These are phyloP conservation scores for Aegilops sharonensis DNA, from an alignment of 176 grass and related monocot species.

Conservation along the genomic window DNA sequence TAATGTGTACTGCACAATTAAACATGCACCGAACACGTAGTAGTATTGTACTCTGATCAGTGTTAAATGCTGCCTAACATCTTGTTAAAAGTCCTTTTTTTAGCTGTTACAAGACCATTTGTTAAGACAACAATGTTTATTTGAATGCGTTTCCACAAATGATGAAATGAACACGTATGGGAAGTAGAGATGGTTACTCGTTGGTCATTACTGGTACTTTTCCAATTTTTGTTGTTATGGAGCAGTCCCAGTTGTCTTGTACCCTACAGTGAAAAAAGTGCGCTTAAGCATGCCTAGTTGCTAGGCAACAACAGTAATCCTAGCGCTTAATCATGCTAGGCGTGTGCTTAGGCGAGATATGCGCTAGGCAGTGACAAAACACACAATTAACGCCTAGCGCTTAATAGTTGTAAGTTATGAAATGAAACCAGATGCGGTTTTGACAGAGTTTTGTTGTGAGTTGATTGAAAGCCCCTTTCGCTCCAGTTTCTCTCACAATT, in stretches of 20 bases:
- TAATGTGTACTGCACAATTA: neutral
- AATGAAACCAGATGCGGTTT: neutral
- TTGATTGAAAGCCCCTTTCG: neutral
- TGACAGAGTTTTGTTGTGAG: neutral
- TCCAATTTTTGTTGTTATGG: neutral
- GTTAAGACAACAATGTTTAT: neutral
- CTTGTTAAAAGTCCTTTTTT: neutral
- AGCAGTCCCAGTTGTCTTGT: neutral
- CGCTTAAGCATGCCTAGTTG: neutral
- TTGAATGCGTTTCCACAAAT: neutral
- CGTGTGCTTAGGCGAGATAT: neutral
- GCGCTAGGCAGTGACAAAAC: neutral
- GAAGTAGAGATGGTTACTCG: neutral
- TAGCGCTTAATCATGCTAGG: neutral
- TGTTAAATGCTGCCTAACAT: conserved; percentile 7
- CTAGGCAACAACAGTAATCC: neutral
- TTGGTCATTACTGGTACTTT: neutral
- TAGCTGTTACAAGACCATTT: neutral
- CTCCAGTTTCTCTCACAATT: neutral
- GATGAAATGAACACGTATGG: neutral
- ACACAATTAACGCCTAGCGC: neutral
- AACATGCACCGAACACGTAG: neutral
- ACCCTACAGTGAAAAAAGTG: neutral
- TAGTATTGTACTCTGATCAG: neutral
- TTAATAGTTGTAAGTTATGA: neutral